Evolutionary conservation across 2,329 filamentous ascomycete genomes (phyloP).

Genomic region (Lecanicillium sp.): DNA sequence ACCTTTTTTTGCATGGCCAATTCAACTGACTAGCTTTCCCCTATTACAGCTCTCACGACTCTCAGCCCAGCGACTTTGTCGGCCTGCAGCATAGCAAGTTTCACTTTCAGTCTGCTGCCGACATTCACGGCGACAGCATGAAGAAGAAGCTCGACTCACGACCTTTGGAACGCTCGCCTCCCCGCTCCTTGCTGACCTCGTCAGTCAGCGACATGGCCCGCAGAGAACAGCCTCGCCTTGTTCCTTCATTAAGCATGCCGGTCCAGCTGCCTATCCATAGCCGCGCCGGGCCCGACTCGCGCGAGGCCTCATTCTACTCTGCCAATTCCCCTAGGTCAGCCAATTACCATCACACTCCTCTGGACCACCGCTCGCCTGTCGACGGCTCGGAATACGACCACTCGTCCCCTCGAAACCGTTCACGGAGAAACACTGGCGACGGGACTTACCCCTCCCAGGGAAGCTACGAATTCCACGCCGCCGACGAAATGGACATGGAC

Average conservation of each 20-base stretch:
- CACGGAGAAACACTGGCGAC: conserved; percentile 43
- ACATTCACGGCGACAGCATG: conserved; percentile 41
- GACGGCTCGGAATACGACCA: conserved; percentile 38
- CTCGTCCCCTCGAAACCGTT: conserved; percentile 38
- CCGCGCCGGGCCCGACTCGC: conserved; percentile 33
- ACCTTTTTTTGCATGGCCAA: too few relatives aligned
- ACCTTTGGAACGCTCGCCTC: conserved; percentile 36
- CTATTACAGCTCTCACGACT: conserved; percentile 30
- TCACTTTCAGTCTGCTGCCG: conserved; percentile 36
- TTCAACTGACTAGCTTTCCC: conserved; percentile 3
- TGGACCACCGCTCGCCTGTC: conserved; percentile 35
- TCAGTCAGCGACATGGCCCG: conserved; percentile 27
- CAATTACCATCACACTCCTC: conserved; percentile 29
- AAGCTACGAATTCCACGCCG: conserved; percentile 30
- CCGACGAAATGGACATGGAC: conserved; percentile 41
- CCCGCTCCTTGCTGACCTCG: conserved; percentile 37
- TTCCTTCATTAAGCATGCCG: conserved; percentile 31
- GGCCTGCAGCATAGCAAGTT: conserved; percentile 42
- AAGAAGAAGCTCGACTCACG: conserved; percentile 47
- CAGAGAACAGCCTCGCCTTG: conserved; percentile 31
- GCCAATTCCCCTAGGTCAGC: conserved; percentile 37
- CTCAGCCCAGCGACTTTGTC: conserved; percentile 29
- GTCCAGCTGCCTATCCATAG: conserved; percentile 35
- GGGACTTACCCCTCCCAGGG: conserved; percentile 38
- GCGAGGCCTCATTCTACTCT: conserved; percentile 39